Evolutionary conservation across 1,284 basidiomycete genomes (phyloP), one percentile per base, ranked within the genome.

Genomic region (Rhodotorula sp.): DNA sequence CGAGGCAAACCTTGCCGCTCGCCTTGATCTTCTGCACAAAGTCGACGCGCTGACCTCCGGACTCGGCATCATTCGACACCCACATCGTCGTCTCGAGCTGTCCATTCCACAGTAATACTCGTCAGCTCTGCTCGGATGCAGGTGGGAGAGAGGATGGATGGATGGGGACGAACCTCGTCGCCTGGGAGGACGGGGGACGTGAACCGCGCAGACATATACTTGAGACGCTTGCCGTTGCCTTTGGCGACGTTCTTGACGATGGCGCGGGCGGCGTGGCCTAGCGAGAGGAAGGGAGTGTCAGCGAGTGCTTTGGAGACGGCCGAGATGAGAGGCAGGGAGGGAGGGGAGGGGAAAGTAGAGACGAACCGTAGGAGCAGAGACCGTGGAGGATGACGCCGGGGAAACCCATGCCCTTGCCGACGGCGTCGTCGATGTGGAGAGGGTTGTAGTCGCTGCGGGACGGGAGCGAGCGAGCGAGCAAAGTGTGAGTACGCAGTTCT

Each of bases 351-450:
- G 39, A n/a, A 30, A 19, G 20, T 27, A 19, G 15, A 49, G 29
- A 10, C 46, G 29, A 48, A 54, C 67, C 62, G 62, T 39, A 61
- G 27, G 34, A 44, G 60, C 74, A 76, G 4, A 92, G 83, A n/a
- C 72, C 91, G 77, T 92, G 91, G 22, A 92, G 84, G 76, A 92
- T 91, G 49, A 88, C 86, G 58, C 88, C 90, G 17, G 89, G 89
- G 76, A 92, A 92, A 20, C 89, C 89, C 22, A 87, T 83, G 9
- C 83, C 83, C 36, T 64, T 63, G 32, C 63, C 71, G 53, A 69
- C 65, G 7, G 51, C 11, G 77, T 83, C 57, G 62, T 90, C 89
- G 70, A 92, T 89, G 80, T 92, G 91, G 19, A 92, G 83, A 27
- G 89, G 88, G 79, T 92, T 92, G 80, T 91, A 92, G 80, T 92